phyloP scores from a whole-genome alignment of 78 protist genomes.

The Ministeria vibrans region DNA sequence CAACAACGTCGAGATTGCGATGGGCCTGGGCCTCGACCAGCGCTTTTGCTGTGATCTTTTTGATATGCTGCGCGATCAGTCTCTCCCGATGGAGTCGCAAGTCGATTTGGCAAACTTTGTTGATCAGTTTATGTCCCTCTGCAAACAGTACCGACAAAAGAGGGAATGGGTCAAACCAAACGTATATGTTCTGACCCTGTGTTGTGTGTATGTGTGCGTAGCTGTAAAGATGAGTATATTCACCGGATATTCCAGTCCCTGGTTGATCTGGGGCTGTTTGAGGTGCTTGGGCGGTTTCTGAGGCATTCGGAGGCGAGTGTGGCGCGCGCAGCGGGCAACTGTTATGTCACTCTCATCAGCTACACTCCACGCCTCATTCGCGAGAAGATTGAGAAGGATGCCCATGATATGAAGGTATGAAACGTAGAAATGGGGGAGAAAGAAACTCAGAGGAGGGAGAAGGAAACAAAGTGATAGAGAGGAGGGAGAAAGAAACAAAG shows the following conservation, averaged over 20 bases:
- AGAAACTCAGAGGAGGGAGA: too few species aligned
- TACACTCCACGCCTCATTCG: constrained; percentile 19
- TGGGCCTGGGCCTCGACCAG: constrained; percentile 36
- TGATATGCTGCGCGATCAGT: background rate
- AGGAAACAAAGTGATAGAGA: too few species aligned
- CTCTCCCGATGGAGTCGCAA: background rate
- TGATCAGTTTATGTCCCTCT: background rate
- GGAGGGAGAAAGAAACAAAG: too few species aligned
- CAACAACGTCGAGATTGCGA: constrained; percentile 64
- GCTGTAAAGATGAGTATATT: too few species aligned
- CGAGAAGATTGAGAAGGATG: too few species aligned
- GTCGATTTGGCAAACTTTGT: background rate
- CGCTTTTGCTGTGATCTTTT: constrained; percentile 18
- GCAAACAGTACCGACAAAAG: too few species aligned
- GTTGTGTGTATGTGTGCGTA: too few species aligned
- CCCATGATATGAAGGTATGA: too few species aligned
- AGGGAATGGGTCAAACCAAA: too few species aligned
- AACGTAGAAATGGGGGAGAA: too few species aligned
- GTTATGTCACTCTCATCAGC: background rate
- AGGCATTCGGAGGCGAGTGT: background rate
- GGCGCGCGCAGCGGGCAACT: too few species aligned
- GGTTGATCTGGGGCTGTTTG: background rate
- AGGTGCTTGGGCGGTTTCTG: background rate
- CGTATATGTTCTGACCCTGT: too few species aligned
- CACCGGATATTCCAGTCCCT: background rate